phyloP scores from a whole-genome alignment of 805 yeast genomes.

The Saccharomycopsis fodiens region DNA sequence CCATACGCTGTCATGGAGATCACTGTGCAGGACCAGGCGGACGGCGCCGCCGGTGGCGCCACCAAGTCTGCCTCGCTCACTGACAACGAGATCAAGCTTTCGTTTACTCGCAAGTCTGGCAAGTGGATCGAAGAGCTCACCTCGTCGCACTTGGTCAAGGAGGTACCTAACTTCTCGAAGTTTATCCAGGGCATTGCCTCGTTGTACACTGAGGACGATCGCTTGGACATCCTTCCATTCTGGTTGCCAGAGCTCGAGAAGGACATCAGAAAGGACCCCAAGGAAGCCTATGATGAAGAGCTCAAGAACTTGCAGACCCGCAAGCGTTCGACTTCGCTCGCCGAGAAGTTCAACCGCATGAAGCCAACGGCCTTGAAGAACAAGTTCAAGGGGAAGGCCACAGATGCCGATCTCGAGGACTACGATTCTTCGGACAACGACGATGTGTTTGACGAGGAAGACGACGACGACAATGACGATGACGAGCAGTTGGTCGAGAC shows the following conservation, averaged over 20 bases:
- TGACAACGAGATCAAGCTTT: constrained; percentile 28
- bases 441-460: constrained; percentile 45
- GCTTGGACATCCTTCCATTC: constrained; percentile 82
- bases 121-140: constrained; percentile 86
- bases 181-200: constrained; percentile 90
- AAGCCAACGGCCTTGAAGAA: constrained; percentile 11
- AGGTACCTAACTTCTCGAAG: constrained; percentile 68
- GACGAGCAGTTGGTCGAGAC: constrained; percentile 25
- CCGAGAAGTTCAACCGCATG: constrained; percentile 32
- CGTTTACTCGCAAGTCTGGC: constrained; percentile 41
- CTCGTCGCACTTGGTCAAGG: constrained; percentile 77
- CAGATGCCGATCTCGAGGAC: constrained; percentile 45
- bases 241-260: constrained; percentile 89
- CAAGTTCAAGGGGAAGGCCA: constrained; percentile 14
- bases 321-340: constrained; percentile 28
- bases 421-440: constrained; percentile 44
- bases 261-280: constrained; percentile 72
- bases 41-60: constrained; percentile 26
- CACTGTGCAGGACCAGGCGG: constrained; percentile 44
- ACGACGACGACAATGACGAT: constrained; percentile 23
- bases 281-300: constrained; percentile 66
- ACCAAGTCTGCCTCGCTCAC: background rate
- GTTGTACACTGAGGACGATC: constrained; percentile 82
- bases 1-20: constrained; percentile 89
- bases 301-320: constrained; percentile 44